These are phyloP conservation scores for Colletotrichum eremochloae DNA, from an alignment of 2,329 filamentous ascomycete species.

Conservation along the genomic window DNA sequence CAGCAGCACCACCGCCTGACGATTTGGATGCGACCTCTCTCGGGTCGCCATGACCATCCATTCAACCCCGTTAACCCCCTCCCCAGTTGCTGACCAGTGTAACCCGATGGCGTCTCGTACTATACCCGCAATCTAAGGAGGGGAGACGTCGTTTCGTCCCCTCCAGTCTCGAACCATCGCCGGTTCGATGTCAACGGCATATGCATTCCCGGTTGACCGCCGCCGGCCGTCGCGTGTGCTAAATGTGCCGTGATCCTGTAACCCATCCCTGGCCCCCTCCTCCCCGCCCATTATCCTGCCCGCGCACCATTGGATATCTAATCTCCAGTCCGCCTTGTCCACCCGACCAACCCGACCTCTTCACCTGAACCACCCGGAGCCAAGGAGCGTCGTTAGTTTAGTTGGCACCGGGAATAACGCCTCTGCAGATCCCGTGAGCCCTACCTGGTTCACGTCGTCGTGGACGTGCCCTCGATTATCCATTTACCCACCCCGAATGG, in stretches of 20 bases:
- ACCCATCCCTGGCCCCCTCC: slow-evolving; percentile 7
- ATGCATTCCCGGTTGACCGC: slow-evolving; percentile 3
- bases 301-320: not conserved
- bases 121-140: slow-evolving; percentile 8
- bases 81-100: slow-evolving; percentile 1
- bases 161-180: slow-evolving; percentile 14
- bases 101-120: slow-evolving; percentile 2
- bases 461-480: slow-evolving; percentile 12
- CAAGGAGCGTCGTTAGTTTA: slow-evolving; percentile 6
- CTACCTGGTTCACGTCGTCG: not conserved
- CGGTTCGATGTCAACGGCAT: not conserved
- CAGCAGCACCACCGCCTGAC: not conserved
- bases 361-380: slow-evolving; percentile 28
- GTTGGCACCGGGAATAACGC: slow-evolving; percentile 30
- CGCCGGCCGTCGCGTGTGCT: slow-evolving; percentile 1
- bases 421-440: slow-evolving; percentile 16
- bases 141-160: slow-evolving; percentile 24
- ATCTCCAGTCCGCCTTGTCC: not conserved
- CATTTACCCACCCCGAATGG: slow-evolving; percentile 8
- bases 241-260: slow-evolving; percentile 8
- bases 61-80: slow-evolving; percentile 1
- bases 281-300: too few species aligned
- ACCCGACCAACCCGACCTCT: not conserved
- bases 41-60: slow-evolving; percentile 13
- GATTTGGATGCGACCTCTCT: slow-evolving; percentile 28